Base-by-base conservation (phyloP, 176 grass and related monocot species). In the Carex myosuroides region DNA sequence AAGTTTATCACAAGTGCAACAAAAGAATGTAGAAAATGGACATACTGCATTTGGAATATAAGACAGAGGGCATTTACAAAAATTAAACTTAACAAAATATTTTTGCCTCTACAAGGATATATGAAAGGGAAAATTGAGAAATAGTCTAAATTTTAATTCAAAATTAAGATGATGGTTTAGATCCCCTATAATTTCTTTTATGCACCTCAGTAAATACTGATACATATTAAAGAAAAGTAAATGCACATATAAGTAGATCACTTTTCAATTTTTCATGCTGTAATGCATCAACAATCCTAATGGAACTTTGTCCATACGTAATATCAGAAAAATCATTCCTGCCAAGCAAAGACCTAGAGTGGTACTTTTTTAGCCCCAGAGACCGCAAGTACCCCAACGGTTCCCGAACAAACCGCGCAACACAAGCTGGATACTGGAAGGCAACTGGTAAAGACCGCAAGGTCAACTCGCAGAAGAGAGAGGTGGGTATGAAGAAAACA, bases 351-450 rank as follows among this genome's bases (percentile, higher is more conserved):
- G 96, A 99, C 64, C 91, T 99, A 3, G 96, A 99, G 88, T 99
- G 97, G 97, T 99, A 94, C 85, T 99, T 99, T 93, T 99, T 99
- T 80, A 95, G 96, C 88, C 97, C 97, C 16, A 86, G 97, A 54
- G 97, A 99, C 83, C 97, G 97, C 48, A 99, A 99, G 83, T 99
- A 99, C 61, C 96, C 96, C 0, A 99, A 99, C 18, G 97, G 97
- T 13, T 95, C 97, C 5, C 90, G 97, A 83, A 99, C 97, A 30
- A 99, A 99, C 90, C 89, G 96, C 20, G 97, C 97, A 3, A 99
- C 97, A 4, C 87, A 94, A 86, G 88, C 91, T 9, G 97, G 93
- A 8, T 99, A 99, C 86, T 99, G 96, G 96, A 99, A 99, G 90
- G 97, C 97, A 70, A 99, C 97, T 1, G 97, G 97, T 11, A 99